Evolutionary conservation across 2,329 filamentous ascomycete species (phyloP).

Genomic region (Dothistroma pini): DNA sequence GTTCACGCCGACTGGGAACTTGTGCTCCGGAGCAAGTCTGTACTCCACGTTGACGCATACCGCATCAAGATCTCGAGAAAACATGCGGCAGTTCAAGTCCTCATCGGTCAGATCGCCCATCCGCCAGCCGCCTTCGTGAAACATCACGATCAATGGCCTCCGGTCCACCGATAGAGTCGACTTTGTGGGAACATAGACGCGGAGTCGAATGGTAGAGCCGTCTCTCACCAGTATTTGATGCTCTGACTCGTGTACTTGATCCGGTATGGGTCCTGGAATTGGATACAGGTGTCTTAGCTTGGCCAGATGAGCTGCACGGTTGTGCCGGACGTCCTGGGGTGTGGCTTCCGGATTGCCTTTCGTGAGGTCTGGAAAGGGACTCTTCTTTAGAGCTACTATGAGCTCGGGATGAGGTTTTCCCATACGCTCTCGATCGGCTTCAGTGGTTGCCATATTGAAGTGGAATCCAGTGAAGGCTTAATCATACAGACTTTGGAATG

Average conservation of each 20-base stretch:
- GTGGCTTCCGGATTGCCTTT: not conserved
- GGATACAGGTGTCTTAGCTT: conserved; percentile 16
- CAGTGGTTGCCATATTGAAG: not conserved
- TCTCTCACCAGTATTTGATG: conserved; percentile 14
- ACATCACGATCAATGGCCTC: conserved; percentile 37
- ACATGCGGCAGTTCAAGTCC: conserved; percentile 20
- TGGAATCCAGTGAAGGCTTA: not conserved
- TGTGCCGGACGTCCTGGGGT: not conserved
- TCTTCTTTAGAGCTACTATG: not conserved
- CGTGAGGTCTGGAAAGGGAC: not conserved
- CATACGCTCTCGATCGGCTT: conserved; percentile 3
- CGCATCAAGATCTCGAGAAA: conserved; percentile 16
- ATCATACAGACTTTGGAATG: not conserved
- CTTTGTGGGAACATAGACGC: conserved; percentile 15
- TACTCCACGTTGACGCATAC: conserved; percentile 31
- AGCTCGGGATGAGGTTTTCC: conserved; percentile 3
- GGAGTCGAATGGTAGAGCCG: conserved; percentile 15
- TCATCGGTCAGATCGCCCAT: conserved; percentile 44
- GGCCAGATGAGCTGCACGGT: not conserved
- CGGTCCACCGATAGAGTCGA: conserved; percentile 1
- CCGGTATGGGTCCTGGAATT: conserved; percentile 24
- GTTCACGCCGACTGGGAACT: conserved; percentile 43
- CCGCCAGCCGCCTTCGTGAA: conserved; percentile 45
- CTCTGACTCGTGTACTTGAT: conserved; percentile 14
- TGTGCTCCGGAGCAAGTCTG: conserved; percentile 45